Evolutionary conservation across 345 rosid genomes (phyloP), one percentile per base, ranked within the genome.

Genomic region (Murraya koenigii): DNA sequence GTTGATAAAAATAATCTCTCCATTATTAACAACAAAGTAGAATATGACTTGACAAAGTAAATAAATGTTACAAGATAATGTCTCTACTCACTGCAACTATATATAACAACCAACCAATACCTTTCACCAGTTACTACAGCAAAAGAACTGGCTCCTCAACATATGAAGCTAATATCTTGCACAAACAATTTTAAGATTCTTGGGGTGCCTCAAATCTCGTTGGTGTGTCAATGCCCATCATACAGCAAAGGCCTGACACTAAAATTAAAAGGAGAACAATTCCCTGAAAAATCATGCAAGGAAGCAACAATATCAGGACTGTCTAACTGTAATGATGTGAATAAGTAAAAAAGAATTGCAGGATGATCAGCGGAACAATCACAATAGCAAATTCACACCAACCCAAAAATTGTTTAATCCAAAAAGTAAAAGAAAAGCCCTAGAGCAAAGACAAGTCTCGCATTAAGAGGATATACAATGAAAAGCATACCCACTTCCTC

Each of bases 191-290:
- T 91, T 78, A 96, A 75, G 97, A 89, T 41, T 92, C 99, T 79
- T 94, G 97, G 19, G 97, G 97, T n/a, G 91, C 82, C 92, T 96
- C 97, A 80, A 96, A 96, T 89, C 97, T 87, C 19, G 95, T 82
- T 8, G 98, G 99, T 2, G 98, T 92, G 78, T 94, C 98, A 70
- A 96, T 96, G 84, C 97, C 97, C 90, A 90, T 90, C 99, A 96
- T 96, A 82, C 97, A 94, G 85, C 98, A 89, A 67, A 96, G 97
- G 74, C 99, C 98, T 38, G 94, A 89, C 80, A 96, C 85, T 78
- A 96, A 86, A 77, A 96, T 96, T 70, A 94, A 70, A 67, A 96
- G 97, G 81, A 96, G 85, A 66, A 92, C 95, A 82, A 92, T 82
- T 75, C 91, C 98, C 99, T 96, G 94, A 86, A 72, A 82, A 72